Percentiles rank a stretch among this genome's conserved stretches.
These are phyloP conservation scores for Xylariales sp. DNA, from an alignment of 2,329 filamentous ascomycete species.

Conservation along the genomic window DNA sequence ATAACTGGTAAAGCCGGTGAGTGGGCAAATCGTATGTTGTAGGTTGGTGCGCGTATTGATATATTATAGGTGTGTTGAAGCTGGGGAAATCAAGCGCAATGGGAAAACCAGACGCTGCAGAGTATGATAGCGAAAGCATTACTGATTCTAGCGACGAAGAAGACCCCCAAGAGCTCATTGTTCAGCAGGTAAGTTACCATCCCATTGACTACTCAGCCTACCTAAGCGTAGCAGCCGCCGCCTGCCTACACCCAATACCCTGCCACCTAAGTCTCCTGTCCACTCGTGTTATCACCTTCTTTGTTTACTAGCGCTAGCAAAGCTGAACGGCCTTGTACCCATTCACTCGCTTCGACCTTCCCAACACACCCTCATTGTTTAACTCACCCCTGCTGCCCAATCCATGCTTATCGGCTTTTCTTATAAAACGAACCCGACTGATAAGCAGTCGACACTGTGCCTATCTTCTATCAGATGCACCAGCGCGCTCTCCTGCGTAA, in stretches of 20 bases:
- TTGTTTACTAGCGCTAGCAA: conserved; percentile 3
- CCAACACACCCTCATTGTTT: not conserved
- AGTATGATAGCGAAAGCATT: conserved; percentile 31
- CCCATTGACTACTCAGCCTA: not conserved
- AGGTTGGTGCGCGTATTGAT: conserved; percentile 21
- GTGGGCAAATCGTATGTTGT: not conserved
- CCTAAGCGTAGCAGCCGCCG: not conserved
- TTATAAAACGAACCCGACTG: not conserved
- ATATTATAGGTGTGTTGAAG: conserved; percentile 26
- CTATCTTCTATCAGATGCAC: not conserved
- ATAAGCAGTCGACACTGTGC: not conserved
- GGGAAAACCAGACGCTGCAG: conserved; percentile 29
- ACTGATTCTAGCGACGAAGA: conserved; percentile 38
- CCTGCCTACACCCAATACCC: conserved; percentile 2
- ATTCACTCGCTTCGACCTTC: not conserved
- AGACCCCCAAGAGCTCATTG: conserved; percentile 27
- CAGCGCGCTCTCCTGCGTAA: not conserved
- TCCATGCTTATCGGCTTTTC: no score
- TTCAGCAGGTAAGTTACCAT: conserved; percentile 31
- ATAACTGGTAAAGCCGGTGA: conserved; percentile 34
- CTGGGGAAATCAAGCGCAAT: conserved; percentile 17
- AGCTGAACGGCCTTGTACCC: not conserved
- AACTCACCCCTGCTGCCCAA: no score
- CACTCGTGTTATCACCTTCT: not conserved
- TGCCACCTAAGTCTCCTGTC: not conserved